Base-by-base conservation (phyloP, 768 basidiomycete species). In the Xanthoconium stramineum region DNA sequence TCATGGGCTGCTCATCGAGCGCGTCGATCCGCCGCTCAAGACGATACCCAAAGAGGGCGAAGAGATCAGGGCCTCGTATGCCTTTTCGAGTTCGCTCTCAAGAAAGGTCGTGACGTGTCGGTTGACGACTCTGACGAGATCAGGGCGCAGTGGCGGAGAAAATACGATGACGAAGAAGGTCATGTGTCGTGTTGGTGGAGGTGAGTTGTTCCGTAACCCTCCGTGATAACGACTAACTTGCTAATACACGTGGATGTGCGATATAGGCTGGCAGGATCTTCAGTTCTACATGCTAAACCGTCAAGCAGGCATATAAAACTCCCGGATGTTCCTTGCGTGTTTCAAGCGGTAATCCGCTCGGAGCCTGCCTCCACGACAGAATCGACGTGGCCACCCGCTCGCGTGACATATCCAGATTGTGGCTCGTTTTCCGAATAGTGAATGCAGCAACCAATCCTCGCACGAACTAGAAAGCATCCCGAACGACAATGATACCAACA, bases 121-220 rank as follows among this genome's bases (percentile, higher is more conserved):
- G 61, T 74, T 95, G 72, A 89, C 91, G 44, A 89, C 90, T 45
- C 76, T 91, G 67, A 83, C 84, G 51, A 81, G 92, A 47, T 74
- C 80, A 12, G 78, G 77, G 66, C 76, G 71, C 20, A 66, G 71
- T 36, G 69, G 76, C 47, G 76, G 77, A 53, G 65, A 72, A 61
- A 52, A 58, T 49, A 75, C 73, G 46, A 79, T 74, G 61, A 76
- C 78, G 62, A 91, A 88, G 82, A 94, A 92, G 72, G 92, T 94
- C 32, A 89, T 95, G 87, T 91, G 88, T 73, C 85, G 92, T 57
- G 88, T 94, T 58, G 92, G 92, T 45, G 91, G 89, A 71, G 90
- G 90, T 86, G 61, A 66, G 84, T 77, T 7, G 42, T 52, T 49
- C 51, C 30, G 14, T 43, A 13, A 9, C 28, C 32, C 2, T 45